phyloP scores from a whole-genome alignment of 352 stramenopile genomes.

The Phytophthora meadii region DNA sequence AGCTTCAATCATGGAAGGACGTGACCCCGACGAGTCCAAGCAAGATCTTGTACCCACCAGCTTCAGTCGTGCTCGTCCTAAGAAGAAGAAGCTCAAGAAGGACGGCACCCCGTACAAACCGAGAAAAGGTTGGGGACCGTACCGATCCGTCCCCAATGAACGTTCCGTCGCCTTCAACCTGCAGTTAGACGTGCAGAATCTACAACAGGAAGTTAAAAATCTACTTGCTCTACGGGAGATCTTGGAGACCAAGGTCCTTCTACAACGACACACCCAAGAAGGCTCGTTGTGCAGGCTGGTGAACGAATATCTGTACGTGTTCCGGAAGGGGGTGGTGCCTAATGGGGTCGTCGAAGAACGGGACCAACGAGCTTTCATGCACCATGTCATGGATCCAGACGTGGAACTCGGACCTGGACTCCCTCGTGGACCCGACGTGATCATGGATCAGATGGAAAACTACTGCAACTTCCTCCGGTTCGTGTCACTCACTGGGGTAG shows the following conservation, averaged over 20 bases:
- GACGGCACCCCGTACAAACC: conserved; percentile 23
- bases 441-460: conserved; percentile 30
- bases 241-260: conserved; percentile 20
- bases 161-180: conserved; percentile 55
- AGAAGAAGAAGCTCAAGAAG: conserved; percentile 19
- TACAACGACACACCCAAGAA: conserved; percentile 34
- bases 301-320: conserved; percentile 35
- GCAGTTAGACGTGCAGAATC: conserved; percentile 50
- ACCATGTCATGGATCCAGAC: conserved; percentile 33
- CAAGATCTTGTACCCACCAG: no score
- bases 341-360: conserved; percentile 3
- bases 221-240: conserved; percentile 26
- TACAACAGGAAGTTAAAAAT: conserved; percentile 48
- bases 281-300: conserved; percentile 31
- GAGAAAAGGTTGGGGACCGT: conserved; percentile 40
- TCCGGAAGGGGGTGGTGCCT: conserved; percentile 25
- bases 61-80: neutral
- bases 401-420: conserved; percentile 33
- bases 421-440: conserved; percentile 20
- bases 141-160: conserved; percentile 44
- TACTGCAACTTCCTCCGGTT: conserved; percentile 18
- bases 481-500: conserved; percentile 12
- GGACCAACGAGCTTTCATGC: conserved; percentile 32
- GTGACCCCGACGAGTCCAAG: no score
- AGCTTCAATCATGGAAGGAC: no score